phyloP scores from a whole-genome alignment of 352 stramenopile genomes.

The Pythium aquatile region DNA sequence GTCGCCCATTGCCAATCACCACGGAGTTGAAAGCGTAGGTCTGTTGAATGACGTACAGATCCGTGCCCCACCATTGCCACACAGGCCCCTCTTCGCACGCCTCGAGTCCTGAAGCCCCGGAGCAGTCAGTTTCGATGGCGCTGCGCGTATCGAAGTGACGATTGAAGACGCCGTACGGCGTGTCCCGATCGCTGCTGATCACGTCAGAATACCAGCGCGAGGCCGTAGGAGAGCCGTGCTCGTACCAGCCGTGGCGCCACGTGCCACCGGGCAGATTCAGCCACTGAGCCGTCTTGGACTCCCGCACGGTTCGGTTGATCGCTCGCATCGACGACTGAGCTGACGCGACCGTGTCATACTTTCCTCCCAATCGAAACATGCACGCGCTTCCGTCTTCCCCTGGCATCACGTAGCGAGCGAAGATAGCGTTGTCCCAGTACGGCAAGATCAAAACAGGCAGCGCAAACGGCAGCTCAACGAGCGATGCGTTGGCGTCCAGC shows the following conservation, averaged over 20 bases:
- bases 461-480: conserved; percentile 30
- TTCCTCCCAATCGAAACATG: conserved; percentile 37
- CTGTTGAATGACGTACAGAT: conserved; percentile 6
- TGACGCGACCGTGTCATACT: conserved; percentile 28
- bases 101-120: not conserved
- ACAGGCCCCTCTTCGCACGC: conserved; percentile 6
- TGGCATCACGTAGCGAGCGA: conserved; percentile 34
- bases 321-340: conserved; percentile 20
- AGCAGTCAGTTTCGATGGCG: conserved; percentile 31
- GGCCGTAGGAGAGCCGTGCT: conserved; percentile 13
- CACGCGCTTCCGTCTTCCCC: conserved; percentile 38
- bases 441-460: conserved; percentile 44
- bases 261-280: conserved; percentile 25
- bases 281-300: conserved; percentile 40
- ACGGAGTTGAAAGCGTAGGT: not conserved
- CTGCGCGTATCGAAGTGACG: conserved; percentile 39
- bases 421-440: conserved; percentile 37
- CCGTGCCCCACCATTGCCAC: conserved; percentile 10
- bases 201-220: conserved; percentile 37
- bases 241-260: conserved; percentile 49
- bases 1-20: conserved; percentile 26
- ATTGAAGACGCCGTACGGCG: conserved; percentile 23
- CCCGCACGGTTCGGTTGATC: conserved; percentile 26
- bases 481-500: not conserved
- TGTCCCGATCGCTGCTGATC: conserved; percentile 24